These are phyloP conservation scores for Saitozyma sp. DNA, from an alignment of 768 basidiomycete species.

Conservation along the genomic window DNA sequence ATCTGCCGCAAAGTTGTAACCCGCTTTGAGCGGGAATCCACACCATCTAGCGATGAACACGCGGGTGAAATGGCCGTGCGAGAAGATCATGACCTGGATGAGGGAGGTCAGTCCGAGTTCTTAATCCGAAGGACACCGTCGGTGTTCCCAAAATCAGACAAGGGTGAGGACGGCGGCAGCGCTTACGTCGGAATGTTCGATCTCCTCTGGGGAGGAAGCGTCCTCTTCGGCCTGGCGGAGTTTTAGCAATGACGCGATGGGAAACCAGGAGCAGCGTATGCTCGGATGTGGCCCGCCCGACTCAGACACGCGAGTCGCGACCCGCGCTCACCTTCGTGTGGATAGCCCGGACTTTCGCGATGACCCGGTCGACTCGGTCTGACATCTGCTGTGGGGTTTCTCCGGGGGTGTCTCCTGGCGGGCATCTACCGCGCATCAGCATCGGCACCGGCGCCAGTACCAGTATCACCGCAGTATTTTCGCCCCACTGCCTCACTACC, in stretches of 20 bases:
- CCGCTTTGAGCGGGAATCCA: conserved; percentile 57
- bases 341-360: conserved; percentile 62
- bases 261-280: neutral
- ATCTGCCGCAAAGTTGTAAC: conserved; percentile 75
- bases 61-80: conserved; percentile 69
- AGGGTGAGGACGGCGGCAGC: no score
- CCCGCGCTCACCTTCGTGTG: conserved; percentile 41
- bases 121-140: no score
- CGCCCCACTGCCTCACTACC: neutral
- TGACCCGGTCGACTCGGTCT: conserved; percentile 71
- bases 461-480: conserved; percentile 5
- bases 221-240: conserved; percentile 28
- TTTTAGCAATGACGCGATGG: neutral
- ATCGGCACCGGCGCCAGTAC: neutral
- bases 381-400: conserved; percentile 81
- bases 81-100: conserved; percentile 64
- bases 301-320: no score
- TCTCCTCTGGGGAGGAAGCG: conserved; percentile 31
- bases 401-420: conserved; percentile 61
- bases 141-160: no score
- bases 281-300: neutral
- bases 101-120: no score
- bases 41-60: conserved; percentile 81
- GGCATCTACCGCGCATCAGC: conserved; percentile 61
- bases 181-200: conserved; percentile 60